A percentile compares a stretch with the other conserved stretches of the same genome.
These are phyloP conservation scores for Teratosphaeria destructans DNA, from an alignment of 2,329 filamentous ascomycete genomes.

Conservation along the genomic window DNA sequence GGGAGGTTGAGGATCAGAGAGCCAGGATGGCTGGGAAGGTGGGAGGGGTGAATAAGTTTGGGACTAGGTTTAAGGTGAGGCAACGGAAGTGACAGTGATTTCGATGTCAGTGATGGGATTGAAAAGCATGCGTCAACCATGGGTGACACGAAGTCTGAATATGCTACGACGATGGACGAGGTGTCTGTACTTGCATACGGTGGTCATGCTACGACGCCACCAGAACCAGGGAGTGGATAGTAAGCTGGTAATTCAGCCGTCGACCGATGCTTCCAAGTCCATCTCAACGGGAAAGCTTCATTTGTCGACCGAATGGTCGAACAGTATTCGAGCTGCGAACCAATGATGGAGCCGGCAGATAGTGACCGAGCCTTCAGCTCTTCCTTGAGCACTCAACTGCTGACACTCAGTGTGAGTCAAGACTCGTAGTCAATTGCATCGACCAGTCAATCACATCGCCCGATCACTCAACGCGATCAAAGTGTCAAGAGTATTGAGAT, in stretches of 20 bases:
- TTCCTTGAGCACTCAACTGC: not conserved
- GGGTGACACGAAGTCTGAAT: not conserved
- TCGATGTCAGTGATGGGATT: not conserved
- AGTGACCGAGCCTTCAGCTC: not conserved
- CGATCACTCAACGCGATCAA: too few species aligned
- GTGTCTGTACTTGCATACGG: not conserved
- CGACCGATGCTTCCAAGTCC: not conserved
- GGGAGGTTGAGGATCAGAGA: constrained; percentile 48
- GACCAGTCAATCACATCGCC: not conserved
- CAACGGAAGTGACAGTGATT: constrained; percentile 45
- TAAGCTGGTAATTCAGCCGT: not conserved
- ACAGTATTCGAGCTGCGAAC: not conserved
- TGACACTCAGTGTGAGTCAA: not conserved
- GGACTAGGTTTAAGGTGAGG: constrained; percentile 53
- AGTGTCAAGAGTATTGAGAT: too few species aligned
- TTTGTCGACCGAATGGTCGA: too few species aligned
- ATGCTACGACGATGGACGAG: not conserved
- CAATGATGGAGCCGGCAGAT: not conserved
- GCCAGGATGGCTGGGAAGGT: constrained; percentile 51
- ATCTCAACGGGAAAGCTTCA: too few species aligned
- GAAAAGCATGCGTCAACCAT: not conserved
- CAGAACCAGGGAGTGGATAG: not conserved
- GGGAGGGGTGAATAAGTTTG: constrained; percentile 53
- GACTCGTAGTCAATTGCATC: not conserved
- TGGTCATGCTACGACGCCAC: not conserved